Percentiles rank a stretch among this genome's conserved stretches.
These are phyloP conservation scores for Eucalyptus regnans DNA, from an alignment of 345 rosid species.

Conservation along the genomic window DNA sequence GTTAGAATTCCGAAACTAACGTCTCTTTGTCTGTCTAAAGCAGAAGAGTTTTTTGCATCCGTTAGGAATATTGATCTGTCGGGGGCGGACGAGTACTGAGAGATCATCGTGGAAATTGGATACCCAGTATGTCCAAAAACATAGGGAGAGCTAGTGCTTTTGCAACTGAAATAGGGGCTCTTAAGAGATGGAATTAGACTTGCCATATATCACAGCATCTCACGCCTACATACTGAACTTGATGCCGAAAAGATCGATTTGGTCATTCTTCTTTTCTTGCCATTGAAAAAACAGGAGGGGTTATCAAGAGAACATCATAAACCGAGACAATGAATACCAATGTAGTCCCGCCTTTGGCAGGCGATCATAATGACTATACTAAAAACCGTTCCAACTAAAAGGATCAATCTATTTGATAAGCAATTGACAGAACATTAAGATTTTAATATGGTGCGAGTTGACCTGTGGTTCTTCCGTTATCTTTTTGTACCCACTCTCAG, in stretches of 20 bases:
- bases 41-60: fast-evolving
- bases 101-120: neutral
- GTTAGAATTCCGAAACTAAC: neutral
- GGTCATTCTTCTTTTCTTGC: too few relatives aligned
- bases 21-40: neutral
- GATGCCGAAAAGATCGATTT: too few relatives aligned
- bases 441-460: fast-evolving
- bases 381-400: neutral
- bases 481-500: neutral
- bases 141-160: neutral
- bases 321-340: too few relatives aligned
- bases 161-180: neutral
- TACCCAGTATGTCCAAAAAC: neutral
- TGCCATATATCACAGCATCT: too few relatives aligned
- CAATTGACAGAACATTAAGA: neutral
- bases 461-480: neutral
- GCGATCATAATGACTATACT: fast-evolving
- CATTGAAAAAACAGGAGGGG: too few relatives aligned
- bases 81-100: neutral
- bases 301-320: too few relatives aligned
- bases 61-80: neutral
- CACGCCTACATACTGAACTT: too few relatives aligned
- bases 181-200: neutral
- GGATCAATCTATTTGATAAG: neutral
- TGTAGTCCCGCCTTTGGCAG: too few relatives aligned